These are phyloP conservation scores for Dioscorea cayenensis DNA, from an alignment of 116 monocot species.

Conservation along the genomic window DNA sequence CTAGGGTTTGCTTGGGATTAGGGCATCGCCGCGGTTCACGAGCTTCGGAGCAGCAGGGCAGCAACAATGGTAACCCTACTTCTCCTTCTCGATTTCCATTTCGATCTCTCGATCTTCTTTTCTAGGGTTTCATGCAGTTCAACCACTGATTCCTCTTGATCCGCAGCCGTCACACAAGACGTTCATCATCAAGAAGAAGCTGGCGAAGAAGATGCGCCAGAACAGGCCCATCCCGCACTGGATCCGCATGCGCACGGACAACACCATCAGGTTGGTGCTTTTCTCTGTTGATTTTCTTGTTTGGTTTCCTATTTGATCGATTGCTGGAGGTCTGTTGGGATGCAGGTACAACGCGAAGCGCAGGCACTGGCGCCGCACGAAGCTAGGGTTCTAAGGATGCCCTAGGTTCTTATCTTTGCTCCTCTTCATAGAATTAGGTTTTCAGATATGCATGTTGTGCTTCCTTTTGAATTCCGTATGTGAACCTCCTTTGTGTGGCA, in stretches of 20 bases:
- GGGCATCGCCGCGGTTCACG: background rate
- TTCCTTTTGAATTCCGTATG: too few relatives aligned
- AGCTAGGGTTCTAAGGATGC: constrained; percentile 15
- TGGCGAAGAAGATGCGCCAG: constrained; percentile 53
- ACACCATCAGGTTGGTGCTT: constrained; percentile 38
- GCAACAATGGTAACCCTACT: background rate
- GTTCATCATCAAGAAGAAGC: constrained; percentile 47
- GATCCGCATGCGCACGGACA: constrained; percentile 69
- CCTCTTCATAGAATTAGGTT: too few relatives aligned
- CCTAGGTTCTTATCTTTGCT: background rate
- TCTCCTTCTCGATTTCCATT: background rate
- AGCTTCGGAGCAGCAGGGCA: background rate
- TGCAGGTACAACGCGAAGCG: constrained; percentile 14
- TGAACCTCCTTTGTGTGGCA: too few relatives aligned
- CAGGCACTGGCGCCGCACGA: constrained; percentile 20
- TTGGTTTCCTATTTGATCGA: background rate
- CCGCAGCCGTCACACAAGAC: constrained; percentile 37
- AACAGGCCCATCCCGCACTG: constrained; percentile 51
- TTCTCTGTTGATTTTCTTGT: background rate
- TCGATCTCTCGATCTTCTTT: background rate
- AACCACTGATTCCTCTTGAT: background rate
- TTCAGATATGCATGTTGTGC: too few relatives aligned
- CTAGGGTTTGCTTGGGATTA: background rate
- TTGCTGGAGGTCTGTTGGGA: background rate
- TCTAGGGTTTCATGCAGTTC: background rate